phyloP scores from a whole-genome alignment of 306 rosid genomes.

The Casuarina equisetifolia region DNA sequence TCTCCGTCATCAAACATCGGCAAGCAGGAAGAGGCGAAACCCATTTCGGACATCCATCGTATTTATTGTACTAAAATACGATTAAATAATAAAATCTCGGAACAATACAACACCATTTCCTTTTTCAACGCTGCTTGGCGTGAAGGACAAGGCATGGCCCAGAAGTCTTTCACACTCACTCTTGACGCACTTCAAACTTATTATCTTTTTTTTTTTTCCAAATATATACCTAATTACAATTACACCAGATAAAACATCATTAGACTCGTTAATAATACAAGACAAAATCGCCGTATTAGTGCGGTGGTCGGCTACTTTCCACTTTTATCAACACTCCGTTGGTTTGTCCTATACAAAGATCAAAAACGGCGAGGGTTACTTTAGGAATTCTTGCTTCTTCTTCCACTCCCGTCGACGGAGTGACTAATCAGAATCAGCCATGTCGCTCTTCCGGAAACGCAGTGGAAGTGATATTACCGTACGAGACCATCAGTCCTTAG shows the following conservation, averaged over 20 bases:
- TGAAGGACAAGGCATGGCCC: conserved; percentile 11
- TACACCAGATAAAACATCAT: background rate
- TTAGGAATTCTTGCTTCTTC: conserved; percentile 8
- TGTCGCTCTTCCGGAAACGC: background rate
- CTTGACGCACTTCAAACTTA: background rate
- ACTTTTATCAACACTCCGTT: conserved; percentile 23
- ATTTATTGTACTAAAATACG: background rate
- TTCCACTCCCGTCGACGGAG: too few relatives aligned
- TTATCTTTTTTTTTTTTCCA: background rate
- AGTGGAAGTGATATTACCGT: conserved; percentile 21
- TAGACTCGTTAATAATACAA: background rate
- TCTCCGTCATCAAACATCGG: background rate
- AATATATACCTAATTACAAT: conserved; percentile 14
- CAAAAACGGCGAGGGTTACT: conserved; percentile 24
- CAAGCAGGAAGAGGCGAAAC: background rate
- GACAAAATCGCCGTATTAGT: conserved; percentile 43
- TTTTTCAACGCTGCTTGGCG: conserved; percentile 14
- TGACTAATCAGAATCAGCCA: background rate
- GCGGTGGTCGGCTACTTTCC: conserved; percentile 16
- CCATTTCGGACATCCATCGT: too few relatives aligned
- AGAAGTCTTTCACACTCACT: background rate
- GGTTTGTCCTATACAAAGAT: background rate
- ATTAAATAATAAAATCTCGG: background rate
- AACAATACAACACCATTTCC: background rate
- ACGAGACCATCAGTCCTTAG: background rate